These are phyloP conservation scores for Triglochin maritima DNA, from an alignment of 106 monocot species.

Conservation along the genomic window DNA sequence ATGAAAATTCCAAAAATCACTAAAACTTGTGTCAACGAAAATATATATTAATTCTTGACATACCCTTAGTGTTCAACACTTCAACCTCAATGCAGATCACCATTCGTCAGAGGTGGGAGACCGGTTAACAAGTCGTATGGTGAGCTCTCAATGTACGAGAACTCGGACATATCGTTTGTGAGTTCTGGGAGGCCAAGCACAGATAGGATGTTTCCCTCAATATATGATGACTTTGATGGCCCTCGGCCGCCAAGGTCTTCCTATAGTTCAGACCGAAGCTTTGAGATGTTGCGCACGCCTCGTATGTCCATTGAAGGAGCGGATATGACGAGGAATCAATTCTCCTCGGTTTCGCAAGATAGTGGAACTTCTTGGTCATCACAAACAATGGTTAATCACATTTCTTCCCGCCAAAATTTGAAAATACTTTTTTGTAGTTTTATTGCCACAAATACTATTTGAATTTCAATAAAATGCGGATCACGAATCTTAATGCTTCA, in stretches of 20 bases:
- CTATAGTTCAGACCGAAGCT: constrained; percentile 23
- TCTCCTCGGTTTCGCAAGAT: constrained; percentile 5
- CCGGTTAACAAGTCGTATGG: constrained; percentile 11
- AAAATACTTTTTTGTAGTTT: neutral
- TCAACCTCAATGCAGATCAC: constrained; percentile 29
- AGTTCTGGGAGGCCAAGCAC: constrained; percentile 40
- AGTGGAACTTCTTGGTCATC: constrained; percentile 22
- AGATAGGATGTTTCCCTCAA: constrained; percentile 18
- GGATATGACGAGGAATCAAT: neutral
- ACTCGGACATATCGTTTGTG: constrained; percentile 48
- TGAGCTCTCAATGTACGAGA: constrained; percentile 11
- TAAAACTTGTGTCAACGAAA: too few species aligned
- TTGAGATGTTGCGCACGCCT: constrained; percentile 14
- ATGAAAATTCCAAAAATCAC: too few species aligned
- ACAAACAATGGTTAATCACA: neutral
- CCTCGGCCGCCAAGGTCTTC: constrained; percentile 24
- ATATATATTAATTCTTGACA: too few species aligned
- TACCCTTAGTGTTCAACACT: too few species aligned
- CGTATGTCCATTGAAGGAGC: constrained; percentile 8
- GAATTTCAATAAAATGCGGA: neutral
- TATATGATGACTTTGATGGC: constrained; percentile 5
- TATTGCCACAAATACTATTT: neutral
- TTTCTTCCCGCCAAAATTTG: neutral
- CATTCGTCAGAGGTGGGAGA: constrained; percentile 24
- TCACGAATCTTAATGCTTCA: neutral